Evolutionary conservation across 106 monocot genomes (phyloP).

Genomic region (Alisma plantagoaquatica): DNA sequence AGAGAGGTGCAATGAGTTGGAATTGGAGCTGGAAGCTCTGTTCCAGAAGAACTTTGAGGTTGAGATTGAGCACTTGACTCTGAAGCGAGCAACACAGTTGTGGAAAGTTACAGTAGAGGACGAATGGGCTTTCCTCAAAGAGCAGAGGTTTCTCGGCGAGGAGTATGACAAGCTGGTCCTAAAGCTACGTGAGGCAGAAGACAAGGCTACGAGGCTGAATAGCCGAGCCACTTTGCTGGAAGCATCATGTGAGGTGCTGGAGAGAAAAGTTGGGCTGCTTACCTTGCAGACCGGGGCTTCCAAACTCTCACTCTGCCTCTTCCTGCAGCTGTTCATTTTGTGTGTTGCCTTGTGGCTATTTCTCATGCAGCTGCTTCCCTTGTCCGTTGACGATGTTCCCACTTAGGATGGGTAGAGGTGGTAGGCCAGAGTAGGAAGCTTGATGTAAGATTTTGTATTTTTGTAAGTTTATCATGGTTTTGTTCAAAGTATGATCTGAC

Average conservation of each 20-base stretch:
- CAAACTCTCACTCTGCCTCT: constrained; percentile 30
- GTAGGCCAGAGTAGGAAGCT: no score
- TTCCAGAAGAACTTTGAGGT: constrained; percentile 34
- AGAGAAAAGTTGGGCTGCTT: constrained; percentile 25
- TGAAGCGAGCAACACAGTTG: constrained; percentile 17
- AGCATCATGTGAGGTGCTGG: constrained; percentile 21
- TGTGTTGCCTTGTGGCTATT: constrained; percentile 28
- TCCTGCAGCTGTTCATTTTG: constrained; percentile 39
- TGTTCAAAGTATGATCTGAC: no score
- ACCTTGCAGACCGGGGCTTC: constrained; percentile 23
- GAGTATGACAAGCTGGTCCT: constrained; percentile 17
- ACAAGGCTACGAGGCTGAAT: constrained; percentile 16
- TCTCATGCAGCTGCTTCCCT: constrained; percentile 26
- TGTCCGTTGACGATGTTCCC: constrained; percentile 32
- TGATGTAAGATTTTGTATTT: no score
- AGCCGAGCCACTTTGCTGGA: constrained; percentile 27
- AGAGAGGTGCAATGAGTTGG: constrained; percentile 8
- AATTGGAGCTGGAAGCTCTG: constrained; percentile 34
- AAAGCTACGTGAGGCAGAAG: constrained; percentile 24
- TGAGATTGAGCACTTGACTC: constrained; percentile 35
- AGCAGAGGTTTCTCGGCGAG: constrained; percentile 29
- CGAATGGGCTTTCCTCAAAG: constrained; percentile 26
- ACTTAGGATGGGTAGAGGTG: no score
- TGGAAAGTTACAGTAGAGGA: constrained; percentile 26
- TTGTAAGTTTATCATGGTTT: no score